These are phyloP conservation scores for Entoloma clypeatum DNA, from an alignment of 1,284 basidiomycete genomes.

Conservation along the genomic window DNA sequence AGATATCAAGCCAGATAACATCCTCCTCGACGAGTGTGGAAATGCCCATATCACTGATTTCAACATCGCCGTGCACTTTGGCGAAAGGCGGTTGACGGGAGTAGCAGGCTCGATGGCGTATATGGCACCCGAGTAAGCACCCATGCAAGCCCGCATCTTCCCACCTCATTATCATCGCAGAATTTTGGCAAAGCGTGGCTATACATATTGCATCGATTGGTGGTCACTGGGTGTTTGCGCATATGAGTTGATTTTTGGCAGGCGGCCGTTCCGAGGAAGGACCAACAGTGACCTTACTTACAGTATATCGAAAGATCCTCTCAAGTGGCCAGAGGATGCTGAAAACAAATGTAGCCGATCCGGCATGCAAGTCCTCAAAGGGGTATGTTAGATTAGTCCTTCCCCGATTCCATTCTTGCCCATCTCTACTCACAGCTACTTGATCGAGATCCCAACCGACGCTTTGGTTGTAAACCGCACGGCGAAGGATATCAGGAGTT, in stretches of 20 bases:
- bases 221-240: conserved; percentile 94
- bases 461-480: conserved; percentile 78
- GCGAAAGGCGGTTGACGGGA: conserved; percentile 84
- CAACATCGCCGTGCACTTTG: conserved; percentile 97
- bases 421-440: conserved; percentile 53
- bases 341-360: conserved; percentile 64
- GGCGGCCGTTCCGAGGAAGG: conserved; percentile 88
- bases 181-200: conserved; percentile 80
- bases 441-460: conserved; percentile 78
- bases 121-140: conserved; percentile 89
- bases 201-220: conserved; percentile 92
- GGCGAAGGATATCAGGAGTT: conserved; percentile 80
- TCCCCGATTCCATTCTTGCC: conserved; percentile 11
- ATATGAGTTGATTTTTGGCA: conserved; percentile 89
- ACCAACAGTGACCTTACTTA: conserved; percentile 89
- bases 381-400: conserved; percentile 42
- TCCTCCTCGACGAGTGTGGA: conserved; percentile 91
- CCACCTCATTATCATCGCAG: conserved; percentile 23
- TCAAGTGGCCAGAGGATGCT: conserved; percentile 77
- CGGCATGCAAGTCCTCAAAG: conserved; percentile 65
- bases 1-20: conserved; percentile 97
- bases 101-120: conserved; percentile 99
- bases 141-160: too few species aligned
- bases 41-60: conserved; percentile 98
- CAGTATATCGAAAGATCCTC: conserved; percentile 75